A percentile compares a stretch with the other conserved stretches of the same genome.
These are phyloP conservation scores for Pezicula radicicola DNA, from an alignment of 2,329 filamentous ascomycete species.

Conservation along the genomic window DNA sequence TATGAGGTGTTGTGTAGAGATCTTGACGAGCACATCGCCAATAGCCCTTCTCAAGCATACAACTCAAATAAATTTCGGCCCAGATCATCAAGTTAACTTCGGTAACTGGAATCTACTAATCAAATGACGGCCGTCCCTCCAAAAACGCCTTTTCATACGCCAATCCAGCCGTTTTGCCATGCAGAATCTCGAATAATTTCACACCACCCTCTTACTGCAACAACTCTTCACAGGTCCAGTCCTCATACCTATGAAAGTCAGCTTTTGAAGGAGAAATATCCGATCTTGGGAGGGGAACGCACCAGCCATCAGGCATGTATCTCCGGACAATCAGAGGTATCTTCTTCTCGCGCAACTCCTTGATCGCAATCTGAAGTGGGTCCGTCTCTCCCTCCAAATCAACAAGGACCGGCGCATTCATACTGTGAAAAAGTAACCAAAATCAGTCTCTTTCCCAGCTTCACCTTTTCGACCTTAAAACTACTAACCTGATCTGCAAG, in stretches of 20 bases:
- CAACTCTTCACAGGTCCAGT: constrained; percentile 98
- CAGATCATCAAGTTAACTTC: neutral
- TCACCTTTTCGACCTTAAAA: neutral
- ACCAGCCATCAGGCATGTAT: constrained; percentile 96
- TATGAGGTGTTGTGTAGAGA: too few species aligned
- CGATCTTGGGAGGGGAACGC: constrained; percentile 38
- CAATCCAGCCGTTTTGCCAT: constrained; percentile 23
- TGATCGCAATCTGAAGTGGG: constrained; percentile 94
- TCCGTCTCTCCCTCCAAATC: constrained; percentile 98
- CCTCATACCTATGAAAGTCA: constrained; percentile 65
- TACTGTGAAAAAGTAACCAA: constrained; percentile 51
- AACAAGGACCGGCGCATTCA: constrained; percentile 95
- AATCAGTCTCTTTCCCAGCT: neutral
- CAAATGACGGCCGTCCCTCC: neutral
- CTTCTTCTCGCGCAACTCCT: constrained; percentile 97
- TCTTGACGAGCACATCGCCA: too few species aligned
- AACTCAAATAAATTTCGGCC: too few species aligned
- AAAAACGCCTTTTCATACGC: constrained; percentile 27
- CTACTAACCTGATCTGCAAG: constrained; percentile 83
- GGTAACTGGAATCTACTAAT: neutral
- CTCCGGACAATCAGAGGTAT: constrained; percentile 92
- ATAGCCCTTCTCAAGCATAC: too few species aligned
- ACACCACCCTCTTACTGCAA: constrained; percentile 37
- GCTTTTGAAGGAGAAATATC: constrained; percentile 2
- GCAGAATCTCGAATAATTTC: constrained; percentile 9